Conservation (phyloP, 495 filamentous ascomycete genomes). For the Aspergillus ellipticus region DNA sequence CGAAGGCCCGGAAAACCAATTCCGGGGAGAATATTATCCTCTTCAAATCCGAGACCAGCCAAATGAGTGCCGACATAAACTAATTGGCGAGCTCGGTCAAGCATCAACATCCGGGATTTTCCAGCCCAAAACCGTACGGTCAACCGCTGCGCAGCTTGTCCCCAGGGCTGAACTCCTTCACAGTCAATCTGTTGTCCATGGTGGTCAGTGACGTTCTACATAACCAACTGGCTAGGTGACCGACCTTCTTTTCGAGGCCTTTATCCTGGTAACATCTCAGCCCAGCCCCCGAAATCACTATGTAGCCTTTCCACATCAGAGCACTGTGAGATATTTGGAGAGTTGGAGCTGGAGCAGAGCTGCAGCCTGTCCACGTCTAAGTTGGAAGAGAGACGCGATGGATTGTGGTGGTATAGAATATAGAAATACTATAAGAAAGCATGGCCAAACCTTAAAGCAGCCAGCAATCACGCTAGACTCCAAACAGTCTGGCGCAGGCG, state of each 20-base stretch:
- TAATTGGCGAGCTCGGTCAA: conserved; percentile 41
- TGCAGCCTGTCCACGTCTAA: background rate
- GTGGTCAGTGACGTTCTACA: conserved; percentile 19
- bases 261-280: conserved; percentile 23
- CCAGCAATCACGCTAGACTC: too few relatives aligned
- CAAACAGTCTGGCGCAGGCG: background rate
- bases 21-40: conserved; percentile 41
- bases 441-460: too few relatives aligned
- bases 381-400: background rate
- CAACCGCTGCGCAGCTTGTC: conserved; percentile 28
- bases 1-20: conserved; percentile 33
- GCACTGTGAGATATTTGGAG: conserved; percentile 19
- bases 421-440: too few relatives aligned
- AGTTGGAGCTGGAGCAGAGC: conserved; percentile 15
- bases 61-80: conserved; percentile 29
- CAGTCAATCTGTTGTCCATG: conserved; percentile 26
- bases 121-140: conserved; percentile 21
- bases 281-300: conserved; percentile 15
- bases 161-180: conserved; percentile 28
- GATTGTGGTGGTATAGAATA: too few relatives aligned
- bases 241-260: conserved; percentile 13
- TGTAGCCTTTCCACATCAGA: conserved; percentile 16
- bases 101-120: conserved; percentile 20
- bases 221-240: conserved; percentile 7
- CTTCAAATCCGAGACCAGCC: conserved; percentile 32